A percentile compares a stretch with the other conserved stretches of the same genome.
Conservation (phyloP, 116 monocot species). For the Phalaenopsis hybrid region DNA sequence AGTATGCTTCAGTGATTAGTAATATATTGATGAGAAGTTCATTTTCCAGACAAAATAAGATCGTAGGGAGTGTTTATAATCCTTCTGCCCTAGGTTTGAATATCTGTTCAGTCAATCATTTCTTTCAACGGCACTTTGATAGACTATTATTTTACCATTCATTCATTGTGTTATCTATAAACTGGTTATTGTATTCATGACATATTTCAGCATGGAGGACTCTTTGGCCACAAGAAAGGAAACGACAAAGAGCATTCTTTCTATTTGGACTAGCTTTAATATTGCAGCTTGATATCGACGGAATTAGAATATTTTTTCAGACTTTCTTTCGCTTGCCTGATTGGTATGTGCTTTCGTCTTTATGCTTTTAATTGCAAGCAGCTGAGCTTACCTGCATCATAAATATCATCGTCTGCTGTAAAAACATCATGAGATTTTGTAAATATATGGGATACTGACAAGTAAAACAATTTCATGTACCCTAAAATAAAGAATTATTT, state of each 20-base stretch:
- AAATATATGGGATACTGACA: too few relatives aligned
- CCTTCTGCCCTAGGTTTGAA: constrained; percentile 70
- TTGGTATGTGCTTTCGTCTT: constrained; percentile 41
- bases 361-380: background rate
- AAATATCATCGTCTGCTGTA: too few relatives aligned
- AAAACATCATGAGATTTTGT: too few relatives aligned
- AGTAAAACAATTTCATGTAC: too few relatives aligned
- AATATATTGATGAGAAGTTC: constrained; percentile 46
- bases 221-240: constrained; percentile 94
- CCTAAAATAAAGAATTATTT: too few relatives aligned
- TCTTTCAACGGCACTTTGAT: background rate
- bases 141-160: background rate
- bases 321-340: constrained; percentile 80
- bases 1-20: constrained; percentile 80
- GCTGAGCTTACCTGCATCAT: too few relatives aligned
- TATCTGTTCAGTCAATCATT: background rate
- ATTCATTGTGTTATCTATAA: background rate
- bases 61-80: constrained; percentile 25
- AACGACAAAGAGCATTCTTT: constrained; percentile 92
- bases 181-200: background rate
- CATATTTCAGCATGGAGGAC: constrained; percentile 75
- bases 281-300: constrained; percentile 76
- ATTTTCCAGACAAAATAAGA: constrained; percentile 21
- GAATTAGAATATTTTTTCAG: constrained; percentile 78
- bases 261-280: constrained; percentile 91